Conservation (phyloP, 1,284 basidiomycete genomes). For the Cryptococcus floricola region DNA sequence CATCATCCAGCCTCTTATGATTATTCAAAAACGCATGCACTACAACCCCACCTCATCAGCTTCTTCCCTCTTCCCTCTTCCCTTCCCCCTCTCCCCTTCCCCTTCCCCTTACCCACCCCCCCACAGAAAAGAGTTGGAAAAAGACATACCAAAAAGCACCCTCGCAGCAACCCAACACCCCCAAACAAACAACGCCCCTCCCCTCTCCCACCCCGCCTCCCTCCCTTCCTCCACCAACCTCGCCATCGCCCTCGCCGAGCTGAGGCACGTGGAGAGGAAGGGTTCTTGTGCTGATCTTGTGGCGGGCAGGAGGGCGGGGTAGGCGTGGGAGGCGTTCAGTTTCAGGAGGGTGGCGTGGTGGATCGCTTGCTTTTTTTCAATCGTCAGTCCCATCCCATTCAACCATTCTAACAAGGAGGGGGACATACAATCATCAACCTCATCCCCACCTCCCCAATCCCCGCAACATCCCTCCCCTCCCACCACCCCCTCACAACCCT, state of each 20-base stretch:
- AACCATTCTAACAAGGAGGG: not conserved
- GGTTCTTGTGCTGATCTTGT: conserved; percentile 36
- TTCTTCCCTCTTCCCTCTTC: not conserved
- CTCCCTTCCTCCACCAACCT: conserved; percentile 23
- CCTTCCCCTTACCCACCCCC: too few species aligned
- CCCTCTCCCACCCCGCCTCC: conserved; percentile 20
- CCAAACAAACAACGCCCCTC: conserved; percentile 46
- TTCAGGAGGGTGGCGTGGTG: conserved; percentile 41
- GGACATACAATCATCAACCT: conserved; percentile 42
- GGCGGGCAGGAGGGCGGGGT: conserved; percentile 42
- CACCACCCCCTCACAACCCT: conserved; percentile 41
- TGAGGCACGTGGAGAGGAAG: conserved; percentile 36
- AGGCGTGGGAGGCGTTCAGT: conserved; percentile 48
- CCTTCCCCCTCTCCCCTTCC: too few species aligned
- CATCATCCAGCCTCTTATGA: conserved; percentile 28
- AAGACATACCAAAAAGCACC: conserved; percentile 40
- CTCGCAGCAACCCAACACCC: conserved; percentile 47
- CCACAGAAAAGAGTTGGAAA: too few species aligned
- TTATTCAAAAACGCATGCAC: conserved; percentile 42
- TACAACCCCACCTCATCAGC: conserved; percentile 7
- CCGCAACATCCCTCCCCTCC: conserved; percentile 20
- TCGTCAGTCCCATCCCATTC: not conserved
- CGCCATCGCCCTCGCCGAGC: conserved; percentile 32
- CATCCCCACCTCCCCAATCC: conserved; percentile 18
- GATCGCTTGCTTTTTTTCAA: not conserved